Conservation (phyloP, 1,284 basidiomycete species). For the Moesziomyces sp. region DNA sequence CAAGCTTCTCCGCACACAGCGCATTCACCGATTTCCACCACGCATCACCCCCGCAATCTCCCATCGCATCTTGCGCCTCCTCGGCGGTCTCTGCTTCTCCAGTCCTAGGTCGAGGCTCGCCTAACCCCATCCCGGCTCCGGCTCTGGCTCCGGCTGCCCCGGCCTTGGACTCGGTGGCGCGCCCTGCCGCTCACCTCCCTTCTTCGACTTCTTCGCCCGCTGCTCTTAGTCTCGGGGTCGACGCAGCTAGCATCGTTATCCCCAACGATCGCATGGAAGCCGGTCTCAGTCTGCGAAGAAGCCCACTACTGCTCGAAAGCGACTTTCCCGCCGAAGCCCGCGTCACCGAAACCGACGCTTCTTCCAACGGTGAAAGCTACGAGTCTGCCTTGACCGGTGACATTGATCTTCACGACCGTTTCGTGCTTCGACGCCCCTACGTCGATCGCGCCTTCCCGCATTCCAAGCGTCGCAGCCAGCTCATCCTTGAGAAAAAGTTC, state of each 20-base stretch:
- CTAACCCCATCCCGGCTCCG: constrained; percentile 3
- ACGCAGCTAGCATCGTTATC: constrained; percentile 22
- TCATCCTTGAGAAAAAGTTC: constrained; percentile 46
- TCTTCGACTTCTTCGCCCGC: constrained; percentile 13
- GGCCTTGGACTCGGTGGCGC: constrained; percentile 6
- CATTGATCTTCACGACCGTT: constrained; percentile 20
- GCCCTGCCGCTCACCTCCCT: background rate
- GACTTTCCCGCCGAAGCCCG: constrained; percentile 13
- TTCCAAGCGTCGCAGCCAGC: constrained; percentile 40
- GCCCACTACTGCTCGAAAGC: constrained; percentile 15
- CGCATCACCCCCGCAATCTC: constrained; percentile 23
- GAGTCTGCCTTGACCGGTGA: constrained; percentile 24
- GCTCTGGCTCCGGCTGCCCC: constrained; percentile 16
- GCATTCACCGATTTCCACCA: constrained; percentile 13
- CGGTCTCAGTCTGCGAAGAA: constrained; percentile 36
- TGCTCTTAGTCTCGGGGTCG: constrained; percentile 3
- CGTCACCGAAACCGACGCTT: constrained; percentile 1
- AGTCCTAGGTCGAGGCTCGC: constrained; percentile 10
- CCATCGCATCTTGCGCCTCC: constrained; percentile 19
- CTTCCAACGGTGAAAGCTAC: constrained; percentile 9
- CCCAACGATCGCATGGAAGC: constrained; percentile 52
- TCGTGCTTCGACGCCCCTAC: constrained; percentile 34
- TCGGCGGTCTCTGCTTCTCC: constrained; percentile 15
- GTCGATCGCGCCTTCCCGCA: constrained; percentile 26
- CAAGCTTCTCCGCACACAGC: constrained; percentile 33